Evolutionary conservation across 2,329 filamentous ascomycete species (phyloP), one percentile per base, ranked within the genome.

Genomic region (Cladosporium cucumerinum): DNA sequence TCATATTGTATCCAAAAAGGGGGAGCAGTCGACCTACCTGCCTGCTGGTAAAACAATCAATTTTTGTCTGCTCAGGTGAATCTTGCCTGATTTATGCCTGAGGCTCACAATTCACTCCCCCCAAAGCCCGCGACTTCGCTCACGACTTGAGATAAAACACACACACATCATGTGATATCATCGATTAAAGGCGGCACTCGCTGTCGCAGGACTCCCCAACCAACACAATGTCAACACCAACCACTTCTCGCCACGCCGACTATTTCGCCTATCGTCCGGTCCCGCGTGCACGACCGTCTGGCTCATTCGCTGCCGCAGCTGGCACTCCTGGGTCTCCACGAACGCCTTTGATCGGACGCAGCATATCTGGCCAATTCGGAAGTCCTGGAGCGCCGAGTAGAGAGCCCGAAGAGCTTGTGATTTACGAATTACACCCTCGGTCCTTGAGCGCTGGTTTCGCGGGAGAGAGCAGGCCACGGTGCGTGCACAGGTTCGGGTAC

Each of bases 381-480:
- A 88, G 86, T 5, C 85, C 86, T 2, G 81, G 83, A 54, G 80
- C 81, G 34, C 85, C 87, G 23, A 62, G 25, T 11, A 73, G 75
- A 57, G 83, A 87, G 65, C 93, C 97, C 72, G 95, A 99, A 73
- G 95, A 97, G 70, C 82, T 89, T 7, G 78, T 97, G 5, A 85
- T 99, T 49, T 82, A 97, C 60, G 93, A 98, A 75, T 76, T 98
- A 39, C 93, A 93, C 1, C 86, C 91, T 11, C 86, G 94, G 25
- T 89, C 87, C 77, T 77, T 98, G 28, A 87, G 90, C 52, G 89
- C 90, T 11, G 95, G 95, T 0, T 95, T 97, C 74, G 91, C 93
- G 6, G 93, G 93, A 60, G 93, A 97, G 76, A 85, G 88, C 51
- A 79, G 82, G 3, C 93, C 93, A 18, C 80, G 84, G 70, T 96